phyloP scores from a whole-genome alignment of 1,284 basidiomycete genomes.

The Boletellus sp. region DNA sequence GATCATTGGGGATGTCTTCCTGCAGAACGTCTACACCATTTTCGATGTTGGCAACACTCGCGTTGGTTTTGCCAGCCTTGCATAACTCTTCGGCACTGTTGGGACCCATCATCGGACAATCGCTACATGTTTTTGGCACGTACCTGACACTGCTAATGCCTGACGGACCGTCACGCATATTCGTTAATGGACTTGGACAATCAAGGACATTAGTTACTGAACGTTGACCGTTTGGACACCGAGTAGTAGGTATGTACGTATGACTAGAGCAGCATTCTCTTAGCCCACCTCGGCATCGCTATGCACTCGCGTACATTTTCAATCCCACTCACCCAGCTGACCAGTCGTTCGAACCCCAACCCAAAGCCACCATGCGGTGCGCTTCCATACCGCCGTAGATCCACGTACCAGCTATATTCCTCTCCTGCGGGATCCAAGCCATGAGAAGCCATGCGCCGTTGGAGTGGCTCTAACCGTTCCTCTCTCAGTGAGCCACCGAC shows the following conservation, averaged over 20 bases:
- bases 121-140: background rate
- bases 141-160: background rate
- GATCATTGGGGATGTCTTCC: constrained; percentile 31
- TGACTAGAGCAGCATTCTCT: constrained; percentile 63
- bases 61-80: constrained; percentile 32
- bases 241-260: background rate
- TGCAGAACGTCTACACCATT: constrained; percentile 30
- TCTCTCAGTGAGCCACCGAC: constrained; percentile 91
- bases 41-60: constrained; percentile 26
- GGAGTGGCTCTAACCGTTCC: constrained; percentile 64
- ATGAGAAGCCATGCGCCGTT: constrained; percentile 47
- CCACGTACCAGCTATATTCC: constrained; percentile 82
- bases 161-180: background rate
- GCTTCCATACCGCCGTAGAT: constrained; percentile 77
- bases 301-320: constrained; percentile 88
- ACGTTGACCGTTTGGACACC: background rate
- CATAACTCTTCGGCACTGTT: constrained; percentile 2
- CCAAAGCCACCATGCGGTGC: constrained; percentile 92
- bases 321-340: constrained; percentile 80
- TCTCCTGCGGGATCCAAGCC: constrained; percentile 44
- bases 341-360: constrained; percentile 85
- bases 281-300: constrained; percentile 86
- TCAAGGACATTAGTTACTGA: background rate
- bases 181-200: background rate
- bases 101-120: constrained; percentile 2